Evolutionary conservation across 148 eudicot species (phyloP), one percentile per base, ranked within the genome.

Genomic region (Chenopodium berlandieri): DNA sequence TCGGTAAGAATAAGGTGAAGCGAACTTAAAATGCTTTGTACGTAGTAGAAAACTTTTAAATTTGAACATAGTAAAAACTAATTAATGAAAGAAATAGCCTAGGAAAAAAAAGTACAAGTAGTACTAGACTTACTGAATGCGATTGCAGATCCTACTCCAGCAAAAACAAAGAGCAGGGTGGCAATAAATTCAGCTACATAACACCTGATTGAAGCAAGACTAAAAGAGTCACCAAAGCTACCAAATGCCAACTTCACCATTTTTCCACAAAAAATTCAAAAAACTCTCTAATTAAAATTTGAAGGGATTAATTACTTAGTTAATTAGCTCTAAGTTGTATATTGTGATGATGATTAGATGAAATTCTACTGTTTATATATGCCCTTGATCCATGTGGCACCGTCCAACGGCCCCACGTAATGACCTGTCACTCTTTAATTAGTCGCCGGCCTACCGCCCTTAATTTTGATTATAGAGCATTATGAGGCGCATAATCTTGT

Each of bases 101-200:
- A 27, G 1, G 22, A 22, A 62, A 32, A 6, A 6, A 11, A 25
- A 9, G 13, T n/a, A 19, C 16, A 50, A 50, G 54, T 50, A 13
- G 2, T 22, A 13, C 5, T 22, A 6, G 4, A 89, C 91, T 82
- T 87, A 93, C 97, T 82, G 79, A 79, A 94, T 75, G 97, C 90
- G 0, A 94, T 75, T 4, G 93, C 97, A 0, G 97, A 93, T 44
- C 97, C 97, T n/a, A 91, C 97, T 22, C 97, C 97, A 11, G 97
- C 97, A 79, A 93, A 91, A 0, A 93, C 97, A 78, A 93, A 93
- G 40, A 93, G 88, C 46, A 90, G 88, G n/a, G 97, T 93, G 64
- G 97, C 92, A 75, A 93, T 92, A 80, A 94, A 94, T 87, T 94
- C 97, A 65, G 97, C 86, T 13, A 91, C 68, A 58, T 93, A 93